phyloP scores from a whole-genome alignment of 192 early-diverging fungal species.

The Anaeromyces robustus region DNA sequence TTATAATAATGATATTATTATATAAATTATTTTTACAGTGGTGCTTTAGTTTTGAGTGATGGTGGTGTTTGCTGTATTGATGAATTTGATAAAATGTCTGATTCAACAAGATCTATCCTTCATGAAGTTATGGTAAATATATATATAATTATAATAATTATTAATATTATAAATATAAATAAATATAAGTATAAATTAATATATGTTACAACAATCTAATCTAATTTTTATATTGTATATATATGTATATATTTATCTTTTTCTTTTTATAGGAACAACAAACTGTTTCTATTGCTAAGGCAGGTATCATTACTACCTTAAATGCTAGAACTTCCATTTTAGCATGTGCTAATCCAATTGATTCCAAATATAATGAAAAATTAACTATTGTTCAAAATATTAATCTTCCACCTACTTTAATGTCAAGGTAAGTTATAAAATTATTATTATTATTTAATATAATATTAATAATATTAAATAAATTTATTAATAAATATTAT shows the following conservation, averaged over 20 bases:
- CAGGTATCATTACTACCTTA: conserved; percentile 92
- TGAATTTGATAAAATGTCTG: conserved; percentile 92
- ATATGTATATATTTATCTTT: conserved; percentile 2
- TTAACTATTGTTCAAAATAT: conserved; percentile 75
- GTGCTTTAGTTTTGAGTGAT: conserved; percentile 88
- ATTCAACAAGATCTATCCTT: conserved; percentile 77
- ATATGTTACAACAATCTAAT: too few species aligned
- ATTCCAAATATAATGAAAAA: conserved; percentile 72
- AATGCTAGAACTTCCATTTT: conserved; percentile 93
- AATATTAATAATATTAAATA: conserved; percentile 2
- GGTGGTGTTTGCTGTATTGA: conserved; percentile 96
- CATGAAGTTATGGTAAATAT: conserved; percentile 86
- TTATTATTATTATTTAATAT: not conserved
- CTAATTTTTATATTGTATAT: conserved; percentile 1
- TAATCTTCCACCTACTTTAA: conserved; percentile 77
- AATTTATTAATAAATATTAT: not conserved
- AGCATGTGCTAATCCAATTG: conserved; percentile 86
- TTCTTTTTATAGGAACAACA: conserved; percentile 65
- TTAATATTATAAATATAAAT: not conserved
- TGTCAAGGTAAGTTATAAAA: conserved; percentile 49
- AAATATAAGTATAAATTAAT: not conserved
- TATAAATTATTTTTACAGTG: conserved; percentile 31
- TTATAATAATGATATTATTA: too few species aligned
- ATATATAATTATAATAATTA: too few species aligned
- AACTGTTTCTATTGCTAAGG: conserved; percentile 95